Conservation (phyloP, 2,329 filamentous ascomycete species). For the Fusarium illudens region DNA sequence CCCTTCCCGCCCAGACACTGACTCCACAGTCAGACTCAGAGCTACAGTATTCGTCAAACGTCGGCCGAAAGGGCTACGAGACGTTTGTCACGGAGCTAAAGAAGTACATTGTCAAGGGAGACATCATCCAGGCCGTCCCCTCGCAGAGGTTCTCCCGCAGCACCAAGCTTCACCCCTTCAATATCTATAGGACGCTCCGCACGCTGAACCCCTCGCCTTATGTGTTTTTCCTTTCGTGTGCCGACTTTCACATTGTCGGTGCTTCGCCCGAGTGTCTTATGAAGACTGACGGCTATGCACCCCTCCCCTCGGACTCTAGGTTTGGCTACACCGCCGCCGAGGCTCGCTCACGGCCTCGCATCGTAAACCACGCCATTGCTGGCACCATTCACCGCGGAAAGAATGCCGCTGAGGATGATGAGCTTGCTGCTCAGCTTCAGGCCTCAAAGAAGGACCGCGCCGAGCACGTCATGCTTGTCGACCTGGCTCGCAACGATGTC, state of each 20-base stretch:
- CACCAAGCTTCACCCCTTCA: conserved; percentile 93
- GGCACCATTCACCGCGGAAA: conserved; percentile 88
- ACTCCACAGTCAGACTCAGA: conserved; percentile 67
- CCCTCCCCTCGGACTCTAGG: conserved; percentile 35
- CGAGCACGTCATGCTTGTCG: conserved; percentile 97
- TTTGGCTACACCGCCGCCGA: conserved; percentile 40
- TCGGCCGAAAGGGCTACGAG: conserved; percentile 89
- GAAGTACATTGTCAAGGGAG: conserved; percentile 87
- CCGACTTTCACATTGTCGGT: conserved; percentile 92
- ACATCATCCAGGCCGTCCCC: conserved; percentile 98
- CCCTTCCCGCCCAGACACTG: conserved; percentile 76
- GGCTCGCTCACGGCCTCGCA: conserved; percentile 74
- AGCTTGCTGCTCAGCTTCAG: conserved; percentile 71
- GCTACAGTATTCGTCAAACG: conserved; percentile 89
- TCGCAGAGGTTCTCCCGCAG: conserved; percentile 92
- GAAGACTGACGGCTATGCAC: conserved; percentile 62
- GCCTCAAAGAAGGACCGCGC: conserved; percentile 82
- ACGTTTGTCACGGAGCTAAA: conserved; percentile 86
- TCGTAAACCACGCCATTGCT: conserved; percentile 97
- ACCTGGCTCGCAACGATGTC: conserved; percentile 94
- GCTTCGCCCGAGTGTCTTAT: conserved; percentile 95
- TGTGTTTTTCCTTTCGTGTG: conserved; percentile 93
- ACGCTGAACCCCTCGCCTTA: conserved; percentile 99
- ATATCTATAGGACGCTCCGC: conserved; percentile 94
- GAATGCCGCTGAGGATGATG: conserved; percentile 81